These are phyloP conservation scores for Microbotryum intermedium DNA, from an alignment of 1,284 basidiomycete genomes.

Conservation along the genomic window DNA sequence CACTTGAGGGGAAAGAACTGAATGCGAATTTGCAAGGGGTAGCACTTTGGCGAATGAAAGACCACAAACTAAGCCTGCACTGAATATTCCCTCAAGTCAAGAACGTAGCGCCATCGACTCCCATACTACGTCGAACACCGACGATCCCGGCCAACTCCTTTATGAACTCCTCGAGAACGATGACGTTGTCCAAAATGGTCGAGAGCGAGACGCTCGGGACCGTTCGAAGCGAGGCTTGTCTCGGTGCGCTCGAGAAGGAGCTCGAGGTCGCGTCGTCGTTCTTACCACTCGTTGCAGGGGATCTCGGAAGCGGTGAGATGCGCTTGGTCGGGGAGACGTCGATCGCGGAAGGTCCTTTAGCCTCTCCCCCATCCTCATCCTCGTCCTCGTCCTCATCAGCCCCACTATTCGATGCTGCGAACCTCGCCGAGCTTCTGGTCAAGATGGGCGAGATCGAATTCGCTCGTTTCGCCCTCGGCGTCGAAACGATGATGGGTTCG, in stretches of 20 bases:
- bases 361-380: background rate
- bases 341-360: constrained; percentile 16
- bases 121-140: constrained; percentile 19
- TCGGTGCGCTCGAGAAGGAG: background rate
- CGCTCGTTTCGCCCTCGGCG: constrained; percentile 46
- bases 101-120: constrained; percentile 18
- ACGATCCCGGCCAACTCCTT: constrained; percentile 53
- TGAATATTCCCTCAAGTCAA: too few relatives aligned
- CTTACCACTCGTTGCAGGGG: background rate
- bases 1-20: too few relatives aligned
- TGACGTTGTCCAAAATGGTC: constrained; percentile 82
- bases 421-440: constrained; percentile 50
- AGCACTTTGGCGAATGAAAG: too few relatives aligned
- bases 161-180: constrained; percentile 88
- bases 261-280: background rate
- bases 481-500: constrained; percentile 58
- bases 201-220: constrained; percentile 57
- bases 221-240: background rate
- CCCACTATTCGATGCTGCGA: constrained; percentile 52
- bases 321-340: background rate
- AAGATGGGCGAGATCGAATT: constrained; percentile 36
- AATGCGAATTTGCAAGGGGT: too few relatives aligned
- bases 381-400: constrained; percentile 30
- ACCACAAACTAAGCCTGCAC: too few relatives aligned
- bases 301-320: background rate